Evolutionary conservation across 2,329 filamentous ascomycete genomes (phyloP).

Genomic region (Talaromyces sp.): DNA sequence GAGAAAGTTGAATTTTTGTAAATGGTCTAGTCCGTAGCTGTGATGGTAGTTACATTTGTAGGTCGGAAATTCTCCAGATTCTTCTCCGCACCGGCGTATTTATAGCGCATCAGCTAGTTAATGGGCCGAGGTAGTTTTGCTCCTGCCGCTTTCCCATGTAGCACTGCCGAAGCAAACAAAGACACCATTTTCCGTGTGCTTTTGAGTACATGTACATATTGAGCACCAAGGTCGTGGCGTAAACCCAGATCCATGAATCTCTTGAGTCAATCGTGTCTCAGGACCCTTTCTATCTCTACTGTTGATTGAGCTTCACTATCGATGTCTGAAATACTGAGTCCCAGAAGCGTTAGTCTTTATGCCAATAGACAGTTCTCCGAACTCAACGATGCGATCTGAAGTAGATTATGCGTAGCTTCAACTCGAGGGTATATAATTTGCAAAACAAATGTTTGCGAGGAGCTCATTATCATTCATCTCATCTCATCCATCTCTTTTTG

Average conservation of each 20-base stretch:
- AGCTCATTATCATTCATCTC: conserved; percentile 42
- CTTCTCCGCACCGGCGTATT: background rate
- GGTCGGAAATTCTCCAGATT: background rate
- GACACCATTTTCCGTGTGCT: background rate
- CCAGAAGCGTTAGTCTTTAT: background rate
- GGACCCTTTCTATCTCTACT: background rate
- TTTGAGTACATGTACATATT: background rate
- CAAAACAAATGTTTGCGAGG: conserved; percentile 39
- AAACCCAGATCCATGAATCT: too few relatives aligned
- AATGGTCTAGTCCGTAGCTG: background rate
- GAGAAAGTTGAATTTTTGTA: background rate
- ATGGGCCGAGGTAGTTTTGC: conserved; percentile 1
- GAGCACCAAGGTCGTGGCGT: too few relatives aligned
- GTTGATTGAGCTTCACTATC: background rate
- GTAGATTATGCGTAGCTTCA: conserved; percentile 42
- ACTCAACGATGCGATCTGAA: conserved; percentile 8
- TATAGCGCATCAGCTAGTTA: background rate
- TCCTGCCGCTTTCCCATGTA: background rate
- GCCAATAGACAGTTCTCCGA: background rate
- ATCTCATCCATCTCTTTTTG: conserved; percentile 25
- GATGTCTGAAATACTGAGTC: too few relatives aligned
- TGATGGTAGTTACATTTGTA: too few relatives aligned
- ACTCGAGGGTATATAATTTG: conserved; percentile 49
- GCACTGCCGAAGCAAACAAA: background rate
- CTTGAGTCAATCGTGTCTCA: background rate